Conservation (phyloP, 768 basidiomycete genomes). For the Ramaria rubella region DNA sequence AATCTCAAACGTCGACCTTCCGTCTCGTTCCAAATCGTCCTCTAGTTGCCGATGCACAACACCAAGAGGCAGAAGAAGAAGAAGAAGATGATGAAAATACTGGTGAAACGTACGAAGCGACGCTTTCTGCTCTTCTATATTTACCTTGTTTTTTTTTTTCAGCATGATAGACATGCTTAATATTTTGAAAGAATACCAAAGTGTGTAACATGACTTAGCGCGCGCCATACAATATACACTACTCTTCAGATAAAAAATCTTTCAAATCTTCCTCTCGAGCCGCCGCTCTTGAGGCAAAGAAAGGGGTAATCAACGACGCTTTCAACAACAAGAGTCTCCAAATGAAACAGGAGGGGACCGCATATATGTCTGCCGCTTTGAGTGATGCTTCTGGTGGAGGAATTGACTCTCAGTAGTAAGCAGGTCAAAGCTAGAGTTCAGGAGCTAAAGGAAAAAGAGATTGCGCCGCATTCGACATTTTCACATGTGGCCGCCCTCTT, state of each 20-base stretch:
- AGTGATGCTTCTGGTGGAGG: background rate
- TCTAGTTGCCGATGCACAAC: background rate
- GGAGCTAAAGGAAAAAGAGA: background rate
- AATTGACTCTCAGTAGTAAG: background rate
- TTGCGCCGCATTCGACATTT: background rate
- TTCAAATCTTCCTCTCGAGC: background rate
- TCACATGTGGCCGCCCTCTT: conserved; percentile 1
- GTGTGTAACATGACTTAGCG: background rate
- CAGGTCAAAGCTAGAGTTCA: background rate
- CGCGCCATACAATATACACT: background rate
- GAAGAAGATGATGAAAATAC: background rate
- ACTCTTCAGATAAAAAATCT: conserved; percentile 2
- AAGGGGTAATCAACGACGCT: background rate
- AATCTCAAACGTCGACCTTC: background rate
- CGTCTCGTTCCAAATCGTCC: background rate
- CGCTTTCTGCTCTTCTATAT: background rate
- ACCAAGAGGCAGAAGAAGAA: background rate
- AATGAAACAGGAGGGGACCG: background rate
- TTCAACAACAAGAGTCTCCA: background rate
- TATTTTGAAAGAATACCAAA: conserved; percentile 1
- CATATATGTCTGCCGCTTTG: background rate
- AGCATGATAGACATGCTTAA: conserved; percentile 4
- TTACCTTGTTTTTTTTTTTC: background rate
- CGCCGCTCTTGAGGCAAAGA: background rate
- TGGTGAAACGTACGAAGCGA: background rate